A percentile compares a stretch with the other conserved stretches of the same genome.
These are phyloP conservation scores for Talaromyces sp. DNA, from an alignment of 2,329 filamentous ascomycete species.

Conservation along the genomic window DNA sequence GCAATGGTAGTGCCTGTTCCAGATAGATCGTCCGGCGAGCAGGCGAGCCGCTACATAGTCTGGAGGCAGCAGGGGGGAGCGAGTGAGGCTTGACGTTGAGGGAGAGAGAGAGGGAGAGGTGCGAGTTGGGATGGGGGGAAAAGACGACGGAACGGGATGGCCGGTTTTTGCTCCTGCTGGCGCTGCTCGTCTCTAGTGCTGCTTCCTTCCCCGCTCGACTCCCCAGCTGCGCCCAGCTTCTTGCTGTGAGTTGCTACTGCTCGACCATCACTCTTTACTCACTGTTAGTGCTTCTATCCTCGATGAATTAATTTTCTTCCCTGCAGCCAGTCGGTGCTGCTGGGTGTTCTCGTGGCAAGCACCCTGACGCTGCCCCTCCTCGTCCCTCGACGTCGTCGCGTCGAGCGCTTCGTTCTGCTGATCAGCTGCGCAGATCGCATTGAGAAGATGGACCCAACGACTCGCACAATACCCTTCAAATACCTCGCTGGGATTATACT, in stretches of 20 bases:
- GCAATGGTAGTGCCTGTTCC: slow-evolving; percentile 17
- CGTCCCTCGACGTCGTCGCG: background rate
- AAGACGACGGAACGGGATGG: slow-evolving; percentile 22
- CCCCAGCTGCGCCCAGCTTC: background rate
- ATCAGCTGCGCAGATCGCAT: background rate
- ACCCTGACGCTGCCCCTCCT: background rate
- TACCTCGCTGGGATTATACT: background rate
- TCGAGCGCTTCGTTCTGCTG: background rate
- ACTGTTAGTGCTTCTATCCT: background rate
- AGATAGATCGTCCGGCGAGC: slow-evolving; percentile 25
- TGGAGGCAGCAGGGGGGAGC: slow-evolving; percentile 23
- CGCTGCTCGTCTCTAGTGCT: background rate
- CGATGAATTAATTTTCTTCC: background rate
- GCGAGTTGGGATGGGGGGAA: slow-evolving; percentile 25
- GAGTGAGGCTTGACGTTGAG: slow-evolving; percentile 27
- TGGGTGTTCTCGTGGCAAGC: background rate
- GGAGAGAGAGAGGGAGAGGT: slow-evolving; percentile 22
- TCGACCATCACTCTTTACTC: background rate
- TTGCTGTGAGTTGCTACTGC: background rate
- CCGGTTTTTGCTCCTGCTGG: slow-evolving; percentile 12
- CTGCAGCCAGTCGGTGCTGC: background rate
- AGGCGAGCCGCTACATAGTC: slow-evolving; percentile 38
- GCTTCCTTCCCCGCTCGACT: slow-evolving; percentile 13
- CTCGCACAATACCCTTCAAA: background rate
- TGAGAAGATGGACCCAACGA: background rate